Base-by-base conservation (phyloP, 2,329 filamentous ascomycete genomes). In the Didymella glomerata region DNA sequence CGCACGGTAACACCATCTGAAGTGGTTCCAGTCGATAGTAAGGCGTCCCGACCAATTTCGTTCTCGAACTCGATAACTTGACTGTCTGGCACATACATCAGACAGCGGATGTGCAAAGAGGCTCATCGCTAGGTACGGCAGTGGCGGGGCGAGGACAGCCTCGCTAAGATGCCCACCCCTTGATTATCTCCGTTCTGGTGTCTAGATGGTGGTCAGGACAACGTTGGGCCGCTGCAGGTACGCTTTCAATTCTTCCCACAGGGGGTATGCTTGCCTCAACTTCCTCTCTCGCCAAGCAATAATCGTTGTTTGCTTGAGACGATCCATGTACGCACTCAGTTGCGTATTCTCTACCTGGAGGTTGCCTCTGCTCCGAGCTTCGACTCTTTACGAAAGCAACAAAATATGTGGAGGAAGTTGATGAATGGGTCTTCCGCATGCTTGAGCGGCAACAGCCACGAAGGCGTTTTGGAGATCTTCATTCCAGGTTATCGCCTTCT, bases 201-300 rank as follows among this genome's bases (percentile, higher is more conserved):
- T n/a, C n/a, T n/a, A n/a, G n/a, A n/a, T n/a, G n/a, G n/a, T n/a
- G n/a, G n/a, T n/a, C n/a, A n/a, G n/a, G n/a, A n/a, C n/a, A n/a
- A n/a, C n/a, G n/a, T n/a, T 42, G 45, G 38, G 18, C 49, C 18
- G 44, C 36, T 54, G 24, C 48, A 49, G 50, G 50, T 41, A 54
- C 48, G 46, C 56, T 50, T 49, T 25, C 49, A 46, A 54, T 50
- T 45, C 18, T 59, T 41, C 16, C 46, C 47, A 38, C 49, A 48
- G 38, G 28, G 10, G n/a, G n/a, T n/a, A 45, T 24, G 28, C 49
- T 20, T 49, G 45, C 36, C 48, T 24, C 14, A 27, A 27, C 6
- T 20, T 58, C 11, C 16, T 24, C 10, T 36, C 16, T 7, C 8
- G 16, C 20, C 34, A 24, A 25, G 34, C 18, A 24, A 9, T 13